Conservation (phyloP, 176 grass and related monocot species). For the Saccharum spontaneum region DNA sequence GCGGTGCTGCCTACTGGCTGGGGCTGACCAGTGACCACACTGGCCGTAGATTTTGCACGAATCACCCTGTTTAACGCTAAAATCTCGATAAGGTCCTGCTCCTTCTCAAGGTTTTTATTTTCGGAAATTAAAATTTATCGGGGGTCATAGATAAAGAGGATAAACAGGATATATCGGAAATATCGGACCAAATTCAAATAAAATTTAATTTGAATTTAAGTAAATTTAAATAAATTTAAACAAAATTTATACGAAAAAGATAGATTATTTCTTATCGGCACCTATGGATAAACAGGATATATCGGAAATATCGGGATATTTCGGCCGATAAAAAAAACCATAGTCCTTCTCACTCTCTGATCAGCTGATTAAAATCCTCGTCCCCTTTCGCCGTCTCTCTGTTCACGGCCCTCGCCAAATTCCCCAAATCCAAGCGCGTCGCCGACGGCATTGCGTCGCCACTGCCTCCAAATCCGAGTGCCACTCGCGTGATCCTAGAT, state of each 20-base stretch:
- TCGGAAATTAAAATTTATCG: no score
- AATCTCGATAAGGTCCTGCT: neutral
- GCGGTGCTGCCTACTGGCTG: neutral
- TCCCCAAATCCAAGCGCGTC: slow-evolving; percentile 38
- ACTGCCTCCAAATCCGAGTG: slow-evolving; percentile 10
- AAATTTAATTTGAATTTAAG: no score
- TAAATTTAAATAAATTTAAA: no score
- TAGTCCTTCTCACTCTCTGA: slow-evolving; percentile 6
- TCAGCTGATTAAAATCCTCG: slow-evolving; percentile 36
- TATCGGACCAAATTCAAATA: no score
- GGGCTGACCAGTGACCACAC: slow-evolving; percentile 7
- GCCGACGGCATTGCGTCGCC: slow-evolving; percentile 29
- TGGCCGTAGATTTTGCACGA: neutral
- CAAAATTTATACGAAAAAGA: no score
- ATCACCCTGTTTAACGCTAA: neutral
- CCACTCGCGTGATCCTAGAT: slow-evolving; percentile 8
- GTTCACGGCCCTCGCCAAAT: slow-evolving; percentile 21
- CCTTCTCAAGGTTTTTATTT: no score
- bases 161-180: no score
- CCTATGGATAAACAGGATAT: no score
- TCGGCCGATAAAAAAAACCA: no score
- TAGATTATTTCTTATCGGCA: no score
- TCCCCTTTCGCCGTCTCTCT: slow-evolving; percentile 6
- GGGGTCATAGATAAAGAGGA: no score
- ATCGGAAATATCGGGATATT: no score